Evolutionary conservation across 2,329 filamentous ascomycete species (phyloP).

Genomic region (Coniochaeta sp.): DNA sequence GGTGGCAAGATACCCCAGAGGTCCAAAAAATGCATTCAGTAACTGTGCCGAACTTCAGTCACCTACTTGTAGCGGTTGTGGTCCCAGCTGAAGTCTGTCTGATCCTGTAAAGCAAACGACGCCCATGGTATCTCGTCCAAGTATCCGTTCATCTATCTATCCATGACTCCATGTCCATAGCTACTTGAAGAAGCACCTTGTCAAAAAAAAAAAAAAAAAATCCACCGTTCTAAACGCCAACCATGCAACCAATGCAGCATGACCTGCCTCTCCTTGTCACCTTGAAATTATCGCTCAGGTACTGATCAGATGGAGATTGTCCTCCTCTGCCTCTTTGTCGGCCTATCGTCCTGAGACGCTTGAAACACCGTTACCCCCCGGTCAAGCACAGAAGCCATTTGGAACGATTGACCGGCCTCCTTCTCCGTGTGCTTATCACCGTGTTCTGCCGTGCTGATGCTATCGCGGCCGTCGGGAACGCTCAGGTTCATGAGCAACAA

Average conservation of each 20-base stretch:
- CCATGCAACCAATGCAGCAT: not conserved
- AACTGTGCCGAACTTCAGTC: not conserved
- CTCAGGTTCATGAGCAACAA: slow-evolving; percentile 40
- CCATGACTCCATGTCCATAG: not conserved
- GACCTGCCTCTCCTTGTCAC: not conserved
- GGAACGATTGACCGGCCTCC: not conserved
- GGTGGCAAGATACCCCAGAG: not conserved
- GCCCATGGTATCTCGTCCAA: not conserved
- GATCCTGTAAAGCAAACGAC: not conserved
- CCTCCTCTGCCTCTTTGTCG: slow-evolving; percentile 26
- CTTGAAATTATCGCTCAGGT: not conserved
- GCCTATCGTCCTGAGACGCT: slow-evolving; percentile 14
- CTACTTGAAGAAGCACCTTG: not conserved
- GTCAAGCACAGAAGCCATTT: not conserved
- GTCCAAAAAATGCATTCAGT: not conserved
- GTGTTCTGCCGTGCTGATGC: not conserved
- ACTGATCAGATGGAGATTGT: slow-evolving; percentile 28
- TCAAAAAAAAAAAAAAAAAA: not conserved
- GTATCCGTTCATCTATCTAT: not conserved
- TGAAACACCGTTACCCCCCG: slow-evolving; percentile 12
- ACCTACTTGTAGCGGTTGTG: not conserved
- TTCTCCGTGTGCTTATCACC: slow-evolving; percentile 4
- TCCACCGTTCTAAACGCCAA: not conserved
- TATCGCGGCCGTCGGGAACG: slow-evolving; percentile 24
- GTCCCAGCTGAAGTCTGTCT: not conserved